Evolutionary conservation across 2,329 filamentous ascomycete genomes (phyloP).

Genomic region (Colletotrichum australisinense): DNA sequence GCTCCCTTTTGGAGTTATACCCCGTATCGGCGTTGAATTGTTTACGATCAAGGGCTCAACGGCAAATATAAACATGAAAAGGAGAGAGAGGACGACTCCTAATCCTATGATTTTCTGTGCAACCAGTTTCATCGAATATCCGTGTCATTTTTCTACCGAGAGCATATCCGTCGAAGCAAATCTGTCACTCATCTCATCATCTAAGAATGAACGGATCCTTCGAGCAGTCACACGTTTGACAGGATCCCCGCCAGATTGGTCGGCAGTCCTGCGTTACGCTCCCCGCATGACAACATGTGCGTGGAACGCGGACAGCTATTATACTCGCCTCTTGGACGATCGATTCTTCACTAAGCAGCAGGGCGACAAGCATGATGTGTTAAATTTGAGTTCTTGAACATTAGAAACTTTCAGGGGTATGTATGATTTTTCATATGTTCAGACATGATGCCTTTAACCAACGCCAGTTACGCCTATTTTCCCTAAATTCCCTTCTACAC

Average conservation of each 20-base stretch:
- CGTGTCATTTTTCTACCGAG: not conserved
- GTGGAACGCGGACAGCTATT: not conserved
- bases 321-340: not conserved
- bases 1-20: conserved; percentile 21
- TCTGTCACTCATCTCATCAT: not conserved
- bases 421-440: not conserved
- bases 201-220: not conserved
- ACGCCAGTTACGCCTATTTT: not conserved
- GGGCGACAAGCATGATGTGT: not conserved
- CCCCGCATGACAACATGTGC: not conserved
- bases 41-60: not conserved
- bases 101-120: not conserved
- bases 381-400: not conserved
- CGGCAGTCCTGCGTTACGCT: not conserved
- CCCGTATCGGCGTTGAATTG: conserved; percentile 14
- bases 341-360: not conserved
- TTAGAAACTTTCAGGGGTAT: not conserved
- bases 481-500: not conserved
- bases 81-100: conserved; percentile 41
- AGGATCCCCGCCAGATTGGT: not conserved
- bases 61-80: not conserved
- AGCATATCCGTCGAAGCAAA: not conserved
- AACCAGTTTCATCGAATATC: not conserved
- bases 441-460: not conserved
- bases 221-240: not conserved